Percentiles rank a stretch among this genome's conserved stretches.
Conservation (phyloP, 177 flowering plant species). For the Vitis hybrid region DNA sequence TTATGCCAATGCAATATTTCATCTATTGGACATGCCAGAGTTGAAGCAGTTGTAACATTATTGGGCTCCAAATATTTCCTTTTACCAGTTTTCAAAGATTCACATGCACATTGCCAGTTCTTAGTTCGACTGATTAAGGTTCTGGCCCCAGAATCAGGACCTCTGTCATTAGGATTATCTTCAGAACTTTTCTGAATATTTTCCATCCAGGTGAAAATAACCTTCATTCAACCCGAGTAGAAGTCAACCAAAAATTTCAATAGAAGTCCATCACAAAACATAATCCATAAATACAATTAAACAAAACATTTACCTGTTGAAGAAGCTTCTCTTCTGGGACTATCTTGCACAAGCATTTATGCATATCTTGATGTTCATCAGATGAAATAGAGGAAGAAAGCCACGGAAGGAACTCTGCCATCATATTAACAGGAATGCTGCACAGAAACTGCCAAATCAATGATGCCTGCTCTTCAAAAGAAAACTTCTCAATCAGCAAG, state of each 20-base stretch:
- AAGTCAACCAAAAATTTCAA: constrained; percentile 8
- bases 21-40: constrained; percentile 57
- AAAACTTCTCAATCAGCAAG: constrained; percentile 74
- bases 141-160: constrained; percentile 24
- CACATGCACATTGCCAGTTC: constrained; percentile 36
- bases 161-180: constrained; percentile 19
- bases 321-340: constrained; percentile 82
- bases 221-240: constrained; percentile 38
- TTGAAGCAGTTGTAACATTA: constrained; percentile 23
- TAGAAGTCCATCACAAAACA: neutral
- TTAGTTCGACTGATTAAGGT: constrained; percentile 22
- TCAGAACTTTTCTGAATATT: constrained; percentile 30
- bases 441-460: constrained; percentile 91
- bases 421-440: constrained; percentile 89
- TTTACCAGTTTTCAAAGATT: constrained; percentile 42
- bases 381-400: constrained; percentile 74
- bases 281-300: neutral
- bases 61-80: constrained; percentile 46
- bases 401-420: constrained; percentile 94
- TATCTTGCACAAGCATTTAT: constrained; percentile 62
- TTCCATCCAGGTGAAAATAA: constrained; percentile 80
- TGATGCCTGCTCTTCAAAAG: constrained; percentile 89
- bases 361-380: constrained; percentile 73
- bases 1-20: constrained; percentile 90
- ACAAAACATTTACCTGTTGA: constrained; percentile 54